Evolutionary conservation across 2,329 filamentous ascomycete genomes (phyloP).

Genomic region (Colletotrichum spaethianum): DNA sequence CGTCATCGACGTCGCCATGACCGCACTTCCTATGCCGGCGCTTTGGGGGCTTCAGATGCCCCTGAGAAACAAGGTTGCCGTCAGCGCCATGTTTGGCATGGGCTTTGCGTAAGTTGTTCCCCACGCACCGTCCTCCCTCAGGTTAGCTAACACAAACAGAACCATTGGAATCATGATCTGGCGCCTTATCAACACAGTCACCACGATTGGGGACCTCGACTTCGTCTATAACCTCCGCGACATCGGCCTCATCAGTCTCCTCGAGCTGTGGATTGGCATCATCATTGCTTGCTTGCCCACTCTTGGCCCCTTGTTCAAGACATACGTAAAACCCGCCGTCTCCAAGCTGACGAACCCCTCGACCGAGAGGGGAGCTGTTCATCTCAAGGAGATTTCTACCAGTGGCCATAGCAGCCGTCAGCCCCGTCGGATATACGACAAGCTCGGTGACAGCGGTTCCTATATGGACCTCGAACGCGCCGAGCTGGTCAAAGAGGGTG

Average conservation of each 20-base stretch:
- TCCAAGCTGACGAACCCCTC: slow-evolving; percentile 37
- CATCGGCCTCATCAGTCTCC: slow-evolving; percentile 54
- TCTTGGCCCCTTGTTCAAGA: slow-evolving; percentile 51
- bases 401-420: slow-evolving; percentile 8
- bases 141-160: slow-evolving; percentile 29
- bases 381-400: slow-evolving; percentile 24
- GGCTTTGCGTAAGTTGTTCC: slow-evolving; percentile 48
- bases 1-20: slow-evolving; percentile 51
- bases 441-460: slow-evolving; percentile 23
- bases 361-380: slow-evolving; percentile 22
- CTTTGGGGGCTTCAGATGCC: slow-evolving; percentile 60
- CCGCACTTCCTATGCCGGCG: slow-evolving; percentile 57
- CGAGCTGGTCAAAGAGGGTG: not conserved
- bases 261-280: slow-evolving; percentile 56
- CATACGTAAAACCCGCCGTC: slow-evolving; percentile 43
- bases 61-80: slow-evolving; percentile 51
- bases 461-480: slow-evolving; percentile 28
- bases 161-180: slow-evolving; percentile 57
- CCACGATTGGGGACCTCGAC: slow-evolving; percentile 41
- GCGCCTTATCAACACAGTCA: slow-evolving; percentile 50
- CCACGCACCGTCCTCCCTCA: not conserved
- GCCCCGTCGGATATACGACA: slow-evolving; percentile 28
- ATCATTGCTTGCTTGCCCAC: slow-evolving; percentile 60
- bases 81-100: slow-evolving; percentile 51
- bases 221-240: slow-evolving; percentile 45